Evolutionary conservation across 768 basidiomycete genomes (phyloP), one percentile per base, ranked within the genome.

Genomic region (Lactarius evosmus): DNA sequence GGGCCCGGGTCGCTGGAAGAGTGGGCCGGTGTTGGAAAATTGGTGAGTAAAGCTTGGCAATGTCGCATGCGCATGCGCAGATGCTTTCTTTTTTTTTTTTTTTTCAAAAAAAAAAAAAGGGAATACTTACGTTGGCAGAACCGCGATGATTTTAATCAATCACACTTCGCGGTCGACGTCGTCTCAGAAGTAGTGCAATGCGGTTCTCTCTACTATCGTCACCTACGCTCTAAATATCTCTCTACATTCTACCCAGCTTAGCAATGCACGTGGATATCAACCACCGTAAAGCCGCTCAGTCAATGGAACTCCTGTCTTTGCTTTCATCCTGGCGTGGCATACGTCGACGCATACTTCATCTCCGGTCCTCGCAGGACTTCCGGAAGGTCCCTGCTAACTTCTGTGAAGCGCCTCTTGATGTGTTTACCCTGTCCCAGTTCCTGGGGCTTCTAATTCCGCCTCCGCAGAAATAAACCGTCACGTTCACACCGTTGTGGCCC

Each of bases 1-100:
- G n/a, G n/a, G n/a, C n/a, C n/a, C 9, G 64, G 64, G 9, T n/a
- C 64, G 64, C 49, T 65, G 64, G 64, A 65, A 65, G 49, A 61
- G 59, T 30, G 64, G 64, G 27, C 64, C 64, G 2, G 14, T 65
- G 27, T 25, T 65, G 11, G 55, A 65, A 32, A 61, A 57, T 29
- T 57, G 12, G 49, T 60, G 56, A 50, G 46, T 44, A 30, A 40
- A n/a, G 38, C 38, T 29, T 41, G 40, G 8, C 51, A 33, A 44
- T n/a, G n/a, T n/a, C n/a, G n/a, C n/a, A n/a, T n/a, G n/a, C n/a
- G n/a, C n/a, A n/a, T n/a, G n/a, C n/a, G n/a, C n/a, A n/a, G n/a
- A n/a, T n/a, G n/a, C n/a, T n/a, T 32, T 25, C 11, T 7, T 25
- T 30, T 44, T n/a, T 53, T 32, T 30, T 29, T 17, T 50, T 17